Base-by-base conservation (phyloP, 495 filamentous ascomycete species). In the Astrothelium subdiscretum region DNA sequence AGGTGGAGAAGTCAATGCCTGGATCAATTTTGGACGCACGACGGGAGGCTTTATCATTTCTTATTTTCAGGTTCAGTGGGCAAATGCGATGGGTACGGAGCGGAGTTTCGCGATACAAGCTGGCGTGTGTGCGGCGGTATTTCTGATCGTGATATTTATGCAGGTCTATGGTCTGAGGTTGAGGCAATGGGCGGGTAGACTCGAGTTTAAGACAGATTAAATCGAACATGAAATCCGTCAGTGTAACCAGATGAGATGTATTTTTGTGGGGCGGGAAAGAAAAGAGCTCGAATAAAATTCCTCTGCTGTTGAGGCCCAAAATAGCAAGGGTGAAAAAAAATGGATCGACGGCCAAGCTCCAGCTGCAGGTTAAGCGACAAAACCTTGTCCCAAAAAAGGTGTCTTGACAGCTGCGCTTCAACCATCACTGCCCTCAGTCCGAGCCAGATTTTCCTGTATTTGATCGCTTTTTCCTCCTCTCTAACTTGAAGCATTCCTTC, bases 101-200 rank as follows among this genome's bases (percentile, higher is more conserved):
- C 60, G 67, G 40, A 77, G 73, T 57, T 81, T 82, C 54, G 80
- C 80, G 20, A 79, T 77, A 43, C 80, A 82, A 71, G 75, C 76
- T 1, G 78, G 70, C 6, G 74, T 83, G 31, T 72, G 74, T 29
- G 72, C 67, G 0, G 71, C 57, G 0, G 74, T 77, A 1, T 75
- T 79, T 38, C 20, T 75, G 18, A 70, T 83, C 31, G 65, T 81
- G 3, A 27, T 79, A 3, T 38, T 69, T 0, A 58, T 83, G 68
- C 73, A 78, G 67, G n/a, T 70, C 12, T 78, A 69, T 68, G 80
- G 80, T 35, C 78, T 75, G 72, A 69, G 60, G 8, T 59, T 81
- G 69, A 71, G 79, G 32, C 63, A 61, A 32, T 40, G 62, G 20
- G 26, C 29, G 32, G 65, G 65, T 27, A 62, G 43, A 22, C 42